A percentile compares a stretch with the other conserved stretches of the same genome.
Conservation (phyloP, 352 stramenopile genomes). For the Phytophthora macrochlamydospora region DNA sequence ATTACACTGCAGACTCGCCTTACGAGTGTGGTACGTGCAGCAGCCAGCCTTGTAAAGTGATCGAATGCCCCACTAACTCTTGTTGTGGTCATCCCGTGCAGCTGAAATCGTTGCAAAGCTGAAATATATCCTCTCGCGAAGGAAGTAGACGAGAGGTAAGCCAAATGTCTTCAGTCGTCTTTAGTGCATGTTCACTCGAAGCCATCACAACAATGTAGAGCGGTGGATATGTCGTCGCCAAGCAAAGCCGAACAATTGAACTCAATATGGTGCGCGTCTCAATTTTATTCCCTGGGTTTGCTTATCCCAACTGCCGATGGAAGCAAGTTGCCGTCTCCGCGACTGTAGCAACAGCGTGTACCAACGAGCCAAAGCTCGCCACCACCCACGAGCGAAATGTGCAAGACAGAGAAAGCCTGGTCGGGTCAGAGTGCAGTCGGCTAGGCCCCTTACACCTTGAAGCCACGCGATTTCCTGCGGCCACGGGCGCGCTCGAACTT, state of each 20-base stretch:
- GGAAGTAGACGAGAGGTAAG: slow-evolving; percentile 47
- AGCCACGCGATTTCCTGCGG: slow-evolving; percentile 98
- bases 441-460: slow-evolving; percentile 97
- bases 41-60: neutral
- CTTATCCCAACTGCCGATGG: slow-evolving; percentile 40
- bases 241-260: slow-evolving; percentile 22
- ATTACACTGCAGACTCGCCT: slow-evolving; percentile 89
- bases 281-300: slow-evolving; percentile 82
- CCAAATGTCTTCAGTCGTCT: neutral
- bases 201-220: neutral
- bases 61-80: slow-evolving; percentile 7
- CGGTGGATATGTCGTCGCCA: neutral
- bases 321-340: slow-evolving; percentile 27
- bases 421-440: slow-evolving; percentile 30
- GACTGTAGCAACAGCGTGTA: slow-evolving; percentile 22
- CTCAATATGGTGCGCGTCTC: slow-evolving; percentile 72
- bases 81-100: slow-evolving; percentile 29
- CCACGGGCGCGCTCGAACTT: slow-evolving; percentile 99
- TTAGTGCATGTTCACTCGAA: neutral
- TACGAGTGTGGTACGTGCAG: slow-evolving; percentile 84
- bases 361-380: slow-evolving; percentile 15
- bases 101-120: slow-evolving; percentile 90
- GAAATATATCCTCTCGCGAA: slow-evolving; percentile 89
- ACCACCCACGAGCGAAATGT: slow-evolving; percentile 20
- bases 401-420: slow-evolving; percentile 44